A percentile compares a stretch with the other conserved stretches of the same genome.
These are phyloP conservation scores for Sapria himalayana DNA, from an alignment of 345 rosid genomes.

Conservation along the genomic window DNA sequence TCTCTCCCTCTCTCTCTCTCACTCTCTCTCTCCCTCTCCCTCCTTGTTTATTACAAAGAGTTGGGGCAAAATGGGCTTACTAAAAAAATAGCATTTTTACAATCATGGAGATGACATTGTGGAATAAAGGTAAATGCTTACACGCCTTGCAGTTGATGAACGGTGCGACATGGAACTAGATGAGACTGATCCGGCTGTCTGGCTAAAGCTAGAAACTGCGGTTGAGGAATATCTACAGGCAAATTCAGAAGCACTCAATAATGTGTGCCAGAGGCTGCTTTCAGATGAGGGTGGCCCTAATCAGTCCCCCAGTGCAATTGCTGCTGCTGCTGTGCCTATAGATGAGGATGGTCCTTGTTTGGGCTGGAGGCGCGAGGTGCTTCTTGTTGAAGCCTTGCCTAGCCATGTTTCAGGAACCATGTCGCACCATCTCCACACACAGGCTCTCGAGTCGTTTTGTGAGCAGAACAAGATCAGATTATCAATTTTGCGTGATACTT, in stretches of 20 bases:
- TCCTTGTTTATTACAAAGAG: no score
- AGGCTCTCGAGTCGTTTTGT: conserved; percentile 82
- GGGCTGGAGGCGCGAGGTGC: conserved; percentile 89
- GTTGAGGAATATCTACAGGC: conserved; percentile 54
- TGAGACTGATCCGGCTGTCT: conserved; percentile 93
- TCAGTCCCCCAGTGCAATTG: background rate
- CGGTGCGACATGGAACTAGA: conserved; percentile 96
- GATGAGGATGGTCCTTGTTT: conserved; percentile 50
- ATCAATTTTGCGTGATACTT: conserved; percentile 34
- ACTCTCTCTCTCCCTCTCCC: no score
- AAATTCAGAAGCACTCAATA: conserved; percentile 50
- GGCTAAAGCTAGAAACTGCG: conserved; percentile 82
- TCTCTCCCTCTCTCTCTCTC: no score
- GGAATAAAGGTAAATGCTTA: no score
- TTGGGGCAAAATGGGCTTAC: no score
- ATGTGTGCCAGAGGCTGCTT: conserved; percentile 49
- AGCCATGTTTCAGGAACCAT: conserved; percentile 70
- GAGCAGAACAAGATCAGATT: conserved; percentile 42
- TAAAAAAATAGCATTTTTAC: no score
- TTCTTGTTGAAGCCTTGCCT: conserved; percentile 88
- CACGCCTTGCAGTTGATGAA: conserved; percentile 71
- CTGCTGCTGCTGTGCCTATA: conserved; percentile 11
- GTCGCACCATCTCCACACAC: conserved; percentile 77
- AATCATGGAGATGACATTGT: no score
- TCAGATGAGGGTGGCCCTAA: conserved; percentile 19